Percentiles rank a stretch among this genome's conserved stretches.
Evolutionary conservation across 176 grass and related monocot genomes (phyloP).

Genomic region (Dactylis glomerata): DNA sequence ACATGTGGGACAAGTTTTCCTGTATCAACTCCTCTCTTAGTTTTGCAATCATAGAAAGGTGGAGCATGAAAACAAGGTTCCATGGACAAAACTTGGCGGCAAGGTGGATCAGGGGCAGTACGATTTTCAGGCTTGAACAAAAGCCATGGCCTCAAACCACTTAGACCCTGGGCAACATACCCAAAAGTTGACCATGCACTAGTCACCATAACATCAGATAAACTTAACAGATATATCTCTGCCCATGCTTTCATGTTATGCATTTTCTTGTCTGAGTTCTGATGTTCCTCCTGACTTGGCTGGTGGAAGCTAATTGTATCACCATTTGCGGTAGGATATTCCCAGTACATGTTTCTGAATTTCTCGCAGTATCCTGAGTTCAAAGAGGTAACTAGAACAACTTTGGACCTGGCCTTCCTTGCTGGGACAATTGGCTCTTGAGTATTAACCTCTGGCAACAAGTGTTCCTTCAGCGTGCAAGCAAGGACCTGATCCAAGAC

Average conservation of each 20-base stretch:
- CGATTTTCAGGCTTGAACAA: constrained; percentile 67
- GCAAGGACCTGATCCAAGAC: constrained; percentile 86
- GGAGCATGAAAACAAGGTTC: constrained; percentile 95
- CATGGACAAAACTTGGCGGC: constrained; percentile 66
- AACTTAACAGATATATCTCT: constrained; percentile 89
- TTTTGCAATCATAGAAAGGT: constrained; percentile 80
- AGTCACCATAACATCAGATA: constrained; percentile 78
- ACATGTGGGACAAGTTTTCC: constrained; percentile 82
- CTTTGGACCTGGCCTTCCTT: constrained; percentile 45
- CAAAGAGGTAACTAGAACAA: constrained; percentile 77
- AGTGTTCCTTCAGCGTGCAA: constrained; percentile 61
- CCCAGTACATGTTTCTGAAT: constrained; percentile 86
- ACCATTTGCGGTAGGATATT: constrained; percentile 57
- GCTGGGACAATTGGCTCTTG: constrained; percentile 28
- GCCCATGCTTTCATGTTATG: constrained; percentile 93
- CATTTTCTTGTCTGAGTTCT: constrained; percentile 67
- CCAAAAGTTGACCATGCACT: constrained; percentile 95
- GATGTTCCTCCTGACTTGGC: constrained; percentile 85
- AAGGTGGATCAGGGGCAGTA: constrained; percentile 63
- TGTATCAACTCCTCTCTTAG: constrained; percentile 59
- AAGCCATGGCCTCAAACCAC: constrained; percentile 82
- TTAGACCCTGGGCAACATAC: constrained; percentile 83
- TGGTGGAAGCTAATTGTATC: constrained; percentile 80
- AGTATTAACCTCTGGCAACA: constrained; percentile 46
- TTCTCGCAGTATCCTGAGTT: constrained; percentile 69